These are phyloP conservation scores for Fusarium aywerte DNA, from an alignment of 2,329 filamentous ascomycete genomes.

Conservation along the genomic window DNA sequence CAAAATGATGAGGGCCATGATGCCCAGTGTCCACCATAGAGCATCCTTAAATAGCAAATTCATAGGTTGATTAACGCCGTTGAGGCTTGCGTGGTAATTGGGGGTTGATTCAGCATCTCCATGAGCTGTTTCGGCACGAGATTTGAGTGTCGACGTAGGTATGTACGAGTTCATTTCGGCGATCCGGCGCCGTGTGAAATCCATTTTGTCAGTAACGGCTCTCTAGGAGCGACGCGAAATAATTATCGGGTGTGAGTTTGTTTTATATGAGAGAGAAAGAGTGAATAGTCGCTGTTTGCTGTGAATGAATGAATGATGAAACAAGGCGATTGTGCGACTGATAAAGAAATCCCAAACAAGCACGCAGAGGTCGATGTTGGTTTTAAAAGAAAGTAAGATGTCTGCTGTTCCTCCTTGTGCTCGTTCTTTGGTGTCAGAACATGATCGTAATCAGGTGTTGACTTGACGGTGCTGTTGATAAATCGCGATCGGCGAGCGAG, in stretches of 20 bases:
- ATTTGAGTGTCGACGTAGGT: slow-evolving; percentile 49
- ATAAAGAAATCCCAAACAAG: slow-evolving; percentile 26
- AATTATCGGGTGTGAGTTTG: slow-evolving; percentile 20
- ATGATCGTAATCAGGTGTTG: slow-evolving; percentile 30
- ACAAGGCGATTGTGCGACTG: slow-evolving; percentile 12
- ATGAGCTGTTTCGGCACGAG: slow-evolving; percentile 45
- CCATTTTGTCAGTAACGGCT: slow-evolving; percentile 47
- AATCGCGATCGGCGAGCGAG: slow-evolving; percentile 27
- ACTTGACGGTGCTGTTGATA: slow-evolving; percentile 24
- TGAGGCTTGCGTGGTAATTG: slow-evolving; percentile 66
- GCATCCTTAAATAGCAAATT: slow-evolving; percentile 68
- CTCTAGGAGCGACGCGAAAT: slow-evolving; percentile 17
- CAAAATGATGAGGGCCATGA: slow-evolving; percentile 65
- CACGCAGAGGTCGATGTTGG: slow-evolving; percentile 13
- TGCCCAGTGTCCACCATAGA: slow-evolving; percentile 70
- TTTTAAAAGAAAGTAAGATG: slow-evolving; percentile 37
- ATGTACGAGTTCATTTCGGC: slow-evolving; percentile 47
- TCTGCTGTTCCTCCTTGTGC: slow-evolving; percentile 38
- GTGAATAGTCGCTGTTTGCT: slow-evolving; percentile 14
- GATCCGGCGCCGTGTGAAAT: slow-evolving; percentile 48
- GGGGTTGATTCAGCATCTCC: slow-evolving; percentile 57
- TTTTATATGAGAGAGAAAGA: slow-evolving; percentile 23
- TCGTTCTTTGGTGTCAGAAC: slow-evolving; percentile 39
- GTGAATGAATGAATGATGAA: slow-evolving; percentile 27
- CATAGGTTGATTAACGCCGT: slow-evolving; percentile 68